Evolutionary conservation across 2,329 filamentous ascomycete species (phyloP).

Genomic region (Xylariaceae sp.): DNA sequence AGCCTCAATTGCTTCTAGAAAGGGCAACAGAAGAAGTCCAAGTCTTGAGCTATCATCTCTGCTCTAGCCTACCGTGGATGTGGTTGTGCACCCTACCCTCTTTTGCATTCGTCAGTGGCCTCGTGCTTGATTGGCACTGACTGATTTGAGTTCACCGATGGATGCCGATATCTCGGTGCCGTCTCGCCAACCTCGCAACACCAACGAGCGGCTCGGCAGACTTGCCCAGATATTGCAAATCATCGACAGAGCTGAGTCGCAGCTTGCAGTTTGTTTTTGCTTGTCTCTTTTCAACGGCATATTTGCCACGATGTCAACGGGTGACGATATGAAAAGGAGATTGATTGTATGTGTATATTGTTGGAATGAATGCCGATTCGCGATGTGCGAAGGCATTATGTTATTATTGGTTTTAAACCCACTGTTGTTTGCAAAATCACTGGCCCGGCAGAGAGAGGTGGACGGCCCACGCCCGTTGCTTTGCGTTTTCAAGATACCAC

Average conservation of each 20-base stretch:
- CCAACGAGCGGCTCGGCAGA: too few species aligned
- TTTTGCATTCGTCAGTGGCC: too few species aligned
- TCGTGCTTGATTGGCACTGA: too few species aligned
- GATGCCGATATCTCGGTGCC: too few species aligned
- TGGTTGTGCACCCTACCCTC: too few species aligned
- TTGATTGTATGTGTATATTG: conserved; percentile 26
- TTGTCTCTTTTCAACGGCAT: conserved; percentile 16
- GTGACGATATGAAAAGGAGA: conserved; percentile 27
- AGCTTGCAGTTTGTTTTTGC: conserved; percentile 5
- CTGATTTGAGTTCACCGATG: too few species aligned
- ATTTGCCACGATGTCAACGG: conserved; percentile 27
- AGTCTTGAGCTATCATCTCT: too few species aligned
- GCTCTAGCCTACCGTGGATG: too few species aligned
- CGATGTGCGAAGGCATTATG: conserved; percentile 8
- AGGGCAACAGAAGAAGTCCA: conserved; percentile 2
- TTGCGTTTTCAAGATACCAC: conserved; percentile 29
- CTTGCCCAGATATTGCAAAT: too few species aligned
- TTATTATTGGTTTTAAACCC: conserved; percentile 11
- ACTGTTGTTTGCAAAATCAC: conserved; percentile 8
- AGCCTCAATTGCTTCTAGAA: conserved; percentile 94
- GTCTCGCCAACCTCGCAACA: too few species aligned
- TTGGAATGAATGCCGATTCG: conserved; percentile 15
- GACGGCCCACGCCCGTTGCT: conserved; percentile 20
- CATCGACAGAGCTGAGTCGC: too few species aligned
- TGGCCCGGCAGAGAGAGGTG: conserved; percentile 13